phyloP scores from a whole-genome alignment of 805 yeast genomes.

The Kodamaea laetipori region DNA sequence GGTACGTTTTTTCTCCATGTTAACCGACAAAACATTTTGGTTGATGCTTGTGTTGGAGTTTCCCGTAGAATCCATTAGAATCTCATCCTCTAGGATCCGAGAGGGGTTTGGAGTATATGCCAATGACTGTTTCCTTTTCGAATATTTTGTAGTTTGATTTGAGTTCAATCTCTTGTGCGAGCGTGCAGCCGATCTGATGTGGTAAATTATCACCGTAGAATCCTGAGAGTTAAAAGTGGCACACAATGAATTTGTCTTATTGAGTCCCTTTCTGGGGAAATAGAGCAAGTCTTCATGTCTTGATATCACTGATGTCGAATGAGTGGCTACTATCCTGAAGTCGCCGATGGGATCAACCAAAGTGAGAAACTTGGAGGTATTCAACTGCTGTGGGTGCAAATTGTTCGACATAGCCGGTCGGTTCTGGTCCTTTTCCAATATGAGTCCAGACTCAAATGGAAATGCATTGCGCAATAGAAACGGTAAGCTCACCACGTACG shows the following conservation, averaged over 20 bases:
- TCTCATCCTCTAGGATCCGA: slow-evolving; percentile 46
- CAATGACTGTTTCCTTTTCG: slow-evolving; percentile 30
- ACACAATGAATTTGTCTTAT: slow-evolving; percentile 44
- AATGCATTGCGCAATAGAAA: slow-evolving; percentile 62
- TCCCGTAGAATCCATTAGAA: slow-evolving; percentile 10
- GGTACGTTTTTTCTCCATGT: slow-evolving; percentile 46
- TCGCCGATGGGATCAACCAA: slow-evolving; percentile 75
- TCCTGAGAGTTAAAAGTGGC: slow-evolving; percentile 57
- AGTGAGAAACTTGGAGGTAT: slow-evolving; percentile 54
- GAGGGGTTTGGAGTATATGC: slow-evolving; percentile 46
- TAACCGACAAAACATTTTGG: slow-evolving; percentile 33
- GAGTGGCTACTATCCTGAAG: slow-evolving; percentile 68
- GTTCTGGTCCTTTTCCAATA: slow-evolving; percentile 52
- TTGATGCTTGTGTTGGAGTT: slow-evolving; percentile 8
- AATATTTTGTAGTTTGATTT: slow-evolving; percentile 17
- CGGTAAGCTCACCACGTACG: slow-evolving; percentile 66
- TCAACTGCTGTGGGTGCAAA: slow-evolving; percentile 24
- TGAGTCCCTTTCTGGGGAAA: slow-evolving; percentile 49
- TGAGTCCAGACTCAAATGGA: slow-evolving; percentile 66
- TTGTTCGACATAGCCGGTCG: slow-evolving; percentile 3
- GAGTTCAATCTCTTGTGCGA: slow-evolving; percentile 16
- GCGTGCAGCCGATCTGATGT: slow-evolving; percentile 43
- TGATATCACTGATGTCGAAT: slow-evolving; percentile 67
- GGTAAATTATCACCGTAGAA: slow-evolving; percentile 52
- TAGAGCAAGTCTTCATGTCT: slow-evolving; percentile 56